Base-by-base conservation (phyloP, 2,329 filamentous ascomycete species). In the Thielaviopsis musarum region DNA sequence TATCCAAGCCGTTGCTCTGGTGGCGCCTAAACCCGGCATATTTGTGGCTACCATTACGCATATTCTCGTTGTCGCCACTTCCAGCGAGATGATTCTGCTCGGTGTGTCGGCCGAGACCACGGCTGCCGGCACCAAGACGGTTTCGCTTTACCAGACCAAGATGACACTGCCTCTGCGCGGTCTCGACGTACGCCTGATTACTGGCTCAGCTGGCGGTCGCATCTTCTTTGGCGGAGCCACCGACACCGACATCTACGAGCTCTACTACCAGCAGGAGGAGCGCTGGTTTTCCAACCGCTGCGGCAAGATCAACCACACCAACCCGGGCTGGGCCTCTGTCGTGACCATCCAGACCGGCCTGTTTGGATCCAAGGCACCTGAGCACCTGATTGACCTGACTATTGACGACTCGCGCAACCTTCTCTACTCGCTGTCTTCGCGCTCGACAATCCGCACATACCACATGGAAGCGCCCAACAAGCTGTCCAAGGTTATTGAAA, bases 201-300 rank as follows among this genome's bases (percentile, higher is more conserved):
- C 84, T 22, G 88, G 87, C 17, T 93, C 91, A 2, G 83, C 84
- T 21, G 86, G 82, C 22, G 94, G 94, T 9, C 87, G 93, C 62
- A 93, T 98, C 64, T 98, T 98, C 75, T 95, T 96, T 67, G 84
- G 87, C 51, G 88, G 90, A 45, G 80, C 79, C 56, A 79, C 77
- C 56, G 88, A 91, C 64, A 89, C 89, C 64, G 91, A 97, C 66
- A 82, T 98, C 54, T 88, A 93, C 69, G 93, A 98, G 71, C 80
- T 98, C 58, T 91, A 87, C 65, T 98, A 98, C 69, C 91, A 97
- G 71, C 90, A 95, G 67, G 90, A 97, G 70, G 93, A 98, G 72
- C 86, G 87, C 66, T 98, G 93, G 93, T 98, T 98, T 69, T 85
- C 87, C 58, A 90, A 84, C 70, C 82, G 87, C 64, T 94, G 88